These are phyloP conservation scores for Conoideocrella luteorostrata DNA, from an alignment of 2,329 filamentous ascomycete genomes.

Conservation along the genomic window DNA sequence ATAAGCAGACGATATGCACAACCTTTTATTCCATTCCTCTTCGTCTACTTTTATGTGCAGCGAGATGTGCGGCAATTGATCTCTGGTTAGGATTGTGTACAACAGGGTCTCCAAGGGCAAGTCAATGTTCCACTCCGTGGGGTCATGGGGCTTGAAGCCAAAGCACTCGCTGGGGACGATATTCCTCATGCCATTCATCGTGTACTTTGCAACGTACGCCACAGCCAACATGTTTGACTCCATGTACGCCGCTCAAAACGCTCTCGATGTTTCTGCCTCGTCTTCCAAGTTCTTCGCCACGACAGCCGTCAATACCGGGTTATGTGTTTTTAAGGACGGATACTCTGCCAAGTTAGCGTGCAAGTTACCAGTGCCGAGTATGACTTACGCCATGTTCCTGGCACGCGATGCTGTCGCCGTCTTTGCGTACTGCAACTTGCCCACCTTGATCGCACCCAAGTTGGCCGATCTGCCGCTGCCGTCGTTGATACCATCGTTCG, in stretches of 20 bases:
- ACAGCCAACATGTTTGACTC: not conserved
- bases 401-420: not conserved
- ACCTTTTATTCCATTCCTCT: not conserved
- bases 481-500: not conserved
- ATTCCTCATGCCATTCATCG: not conserved
- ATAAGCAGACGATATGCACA: not conserved
- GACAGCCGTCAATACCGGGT: not conserved
- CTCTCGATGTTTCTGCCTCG: not conserved
- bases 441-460: not conserved
- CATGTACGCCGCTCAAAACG: not conserved
- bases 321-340: not conserved
- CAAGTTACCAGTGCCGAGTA: not conserved
- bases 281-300: not conserved
- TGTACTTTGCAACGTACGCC: not conserved
- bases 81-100: not conserved
- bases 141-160: not conserved
- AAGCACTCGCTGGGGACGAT: not conserved
- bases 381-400: not conserved
- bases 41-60: not conserved
- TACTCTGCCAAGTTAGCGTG: not conserved
- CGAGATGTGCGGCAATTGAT: no score
- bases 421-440: not conserved
- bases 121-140: not conserved
- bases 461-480: not conserved
- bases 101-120: not conserved